Evolutionary conservation across 331 rosid species (phyloP).

Genomic region (Pyrus hybrid): DNA sequence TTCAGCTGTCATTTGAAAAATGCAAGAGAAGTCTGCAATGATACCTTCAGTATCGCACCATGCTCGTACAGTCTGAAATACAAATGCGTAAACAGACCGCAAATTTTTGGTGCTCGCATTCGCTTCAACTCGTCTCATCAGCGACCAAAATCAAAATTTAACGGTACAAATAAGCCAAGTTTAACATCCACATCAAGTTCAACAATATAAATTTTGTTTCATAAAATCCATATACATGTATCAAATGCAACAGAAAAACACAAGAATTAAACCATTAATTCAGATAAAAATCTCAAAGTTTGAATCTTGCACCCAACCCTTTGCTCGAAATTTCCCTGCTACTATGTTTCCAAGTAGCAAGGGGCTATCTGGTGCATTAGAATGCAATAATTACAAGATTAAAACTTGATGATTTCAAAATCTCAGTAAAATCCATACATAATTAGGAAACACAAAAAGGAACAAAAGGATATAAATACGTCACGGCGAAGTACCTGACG

Average conservation of each 20-base stretch:
- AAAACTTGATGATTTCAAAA: neutral
- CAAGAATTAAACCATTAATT: neutral
- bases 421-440: neutral
- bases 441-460: neutral
- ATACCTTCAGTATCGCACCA: slow-evolving; percentile 44
- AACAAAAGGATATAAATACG: neutral
- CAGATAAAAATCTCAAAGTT: neutral
- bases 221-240: neutral
- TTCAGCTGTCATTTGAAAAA: slow-evolving; percentile 11
- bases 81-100: slow-evolving; percentile 26
- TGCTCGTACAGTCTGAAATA: slow-evolving; percentile 60
- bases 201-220: slow-evolving; percentile 26
- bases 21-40: slow-evolving; percentile 14
- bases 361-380: slow-evolving; percentile 75
- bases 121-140: neutral
- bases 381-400: slow-evolving; percentile 6
- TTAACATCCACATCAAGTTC: slow-evolving; percentile 51
- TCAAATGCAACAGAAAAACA: neutral
- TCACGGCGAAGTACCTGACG: neutral
- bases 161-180: neutral
- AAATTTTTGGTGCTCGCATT: slow-evolving; percentile 44
- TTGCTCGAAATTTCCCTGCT: slow-evolving; percentile 74
- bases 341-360: slow-evolving; percentile 46
- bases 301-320: slow-evolving; percentile 75
- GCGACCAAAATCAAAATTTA: neutral